phyloP scores from a whole-genome alignment of 2,329 filamentous ascomycete genomes.

The Colletotrichum ledebouriae region DNA sequence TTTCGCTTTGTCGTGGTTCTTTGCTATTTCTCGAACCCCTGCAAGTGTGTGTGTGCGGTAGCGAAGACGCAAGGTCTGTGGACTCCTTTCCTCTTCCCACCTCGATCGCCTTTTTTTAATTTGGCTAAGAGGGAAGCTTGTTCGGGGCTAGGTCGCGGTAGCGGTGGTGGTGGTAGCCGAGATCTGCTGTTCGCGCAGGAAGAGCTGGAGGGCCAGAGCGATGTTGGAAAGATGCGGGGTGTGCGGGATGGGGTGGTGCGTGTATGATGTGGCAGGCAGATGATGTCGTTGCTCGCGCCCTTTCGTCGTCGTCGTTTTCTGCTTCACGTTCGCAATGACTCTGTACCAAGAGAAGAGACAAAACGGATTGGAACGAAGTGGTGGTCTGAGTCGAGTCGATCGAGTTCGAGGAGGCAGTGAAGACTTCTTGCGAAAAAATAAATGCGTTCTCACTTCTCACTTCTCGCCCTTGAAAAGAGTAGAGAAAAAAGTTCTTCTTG shows the following conservation, averaged over 20 bases:
- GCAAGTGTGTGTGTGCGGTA: not conserved
- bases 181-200: slow-evolving; percentile 7
- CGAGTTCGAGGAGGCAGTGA: not conserved
- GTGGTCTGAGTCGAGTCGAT: slow-evolving; percentile 11
- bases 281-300: slow-evolving; percentile 6
- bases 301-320: slow-evolving; percentile 21
- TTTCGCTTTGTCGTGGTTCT: slow-evolving; percentile 14
- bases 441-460: not conserved
- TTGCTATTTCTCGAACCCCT: slow-evolving; percentile 15
- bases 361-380: slow-evolving; percentile 3
- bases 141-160: slow-evolving; percentile 11
- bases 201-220: slow-evolving; percentile 16
- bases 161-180: slow-evolving; percentile 6
- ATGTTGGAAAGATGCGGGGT: slow-evolving; percentile 10
- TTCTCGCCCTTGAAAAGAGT: not conserved
- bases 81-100: not conserved
- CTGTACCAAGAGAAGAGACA: not conserved
- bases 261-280: slow-evolving; percentile 11
- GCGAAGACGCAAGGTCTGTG: slow-evolving; percentile 19
- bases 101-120: not conserved
- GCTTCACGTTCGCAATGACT: slow-evolving; percentile 19
- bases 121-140: slow-evolving; percentile 21
- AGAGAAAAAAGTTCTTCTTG: not conserved
- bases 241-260: not conserved
- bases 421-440: not conserved